A percentile compares a stretch with the other conserved stretches of the same genome.
Evolutionary conservation across 73 alveolate species (phyloP).

Genomic region (Uronychia binucleata): DNA sequence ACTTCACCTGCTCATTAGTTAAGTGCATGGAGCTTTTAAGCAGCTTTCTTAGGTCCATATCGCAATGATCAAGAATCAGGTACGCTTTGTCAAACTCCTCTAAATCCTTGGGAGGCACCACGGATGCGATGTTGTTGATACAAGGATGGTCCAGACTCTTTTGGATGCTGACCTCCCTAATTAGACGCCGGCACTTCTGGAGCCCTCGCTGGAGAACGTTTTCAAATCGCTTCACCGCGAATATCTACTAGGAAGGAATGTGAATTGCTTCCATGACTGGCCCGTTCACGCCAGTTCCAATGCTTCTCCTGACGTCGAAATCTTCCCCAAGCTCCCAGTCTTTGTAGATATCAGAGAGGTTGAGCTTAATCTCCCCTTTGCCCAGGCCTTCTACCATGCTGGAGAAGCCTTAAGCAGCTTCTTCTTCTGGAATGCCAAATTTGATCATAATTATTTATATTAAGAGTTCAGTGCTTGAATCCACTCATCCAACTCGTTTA

Average conservation of each 20-base stretch:
- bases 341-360: conserved; percentile 13
- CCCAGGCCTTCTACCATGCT: neutral
- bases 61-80: conserved; percentile 73
- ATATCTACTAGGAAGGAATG: conserved; percentile 18
- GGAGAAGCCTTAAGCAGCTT: neutral
- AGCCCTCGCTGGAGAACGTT: conserved; percentile 24
- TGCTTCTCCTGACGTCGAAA: conserved; percentile 7
- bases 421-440: neutral
- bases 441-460: neutral
- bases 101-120: conserved; percentile 53
- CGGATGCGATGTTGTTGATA: conserved; percentile 24
- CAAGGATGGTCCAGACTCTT: conserved; percentile 27
- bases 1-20: conserved; percentile 63
- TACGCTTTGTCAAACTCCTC: conserved; percentile 66
- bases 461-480: neutral
- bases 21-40: conserved; percentile 75
- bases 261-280: conserved; percentile 39
- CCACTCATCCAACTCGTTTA: neutral
- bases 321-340: conserved; percentile 42
- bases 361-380: conserved; percentile 11
- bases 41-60: conserved; percentile 77
- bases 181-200: conserved; percentile 27
- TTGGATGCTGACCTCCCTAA: conserved; percentile 35
- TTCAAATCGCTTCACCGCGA: conserved; percentile 51
- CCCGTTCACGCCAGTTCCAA: conserved; percentile 59